Base-by-base conservation (phyloP, 495 filamentous ascomycete genomes). In the Penicillium coffeae region DNA sequence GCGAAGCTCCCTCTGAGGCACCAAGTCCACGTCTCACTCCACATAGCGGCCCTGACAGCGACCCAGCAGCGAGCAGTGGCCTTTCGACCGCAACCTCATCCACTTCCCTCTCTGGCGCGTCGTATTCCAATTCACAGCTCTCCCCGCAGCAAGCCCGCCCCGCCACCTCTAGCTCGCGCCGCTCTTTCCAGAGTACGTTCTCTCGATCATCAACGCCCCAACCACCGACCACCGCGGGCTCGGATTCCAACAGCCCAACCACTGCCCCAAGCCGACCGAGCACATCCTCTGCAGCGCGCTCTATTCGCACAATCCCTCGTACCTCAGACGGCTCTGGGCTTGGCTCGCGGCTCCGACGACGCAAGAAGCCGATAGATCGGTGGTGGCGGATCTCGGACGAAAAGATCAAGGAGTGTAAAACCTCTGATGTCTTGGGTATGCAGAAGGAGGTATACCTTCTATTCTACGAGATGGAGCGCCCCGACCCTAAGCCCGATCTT, bases 321-420 rank as follows among this genome's bases (percentile, higher is more conserved):
- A 47, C 57, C 3, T 64, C 66, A n/a, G 0, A 35, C 44, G 34
- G 44, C 25, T 42, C 50, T 8, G 55, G 51, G 9, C 53, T 66
- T 12, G 49, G 51, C 21, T 58, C 65, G 13, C 68, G 72, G 18
- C 47, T 76, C 15, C 84, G 78, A 53, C 70, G 74, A 27, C 78
- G 74, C 50, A 84, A 84, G 56, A 80, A 79, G 53, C 56, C 72
- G n/a, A 80, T 71, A 45, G 79, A 87, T 56, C 79, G 88, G 15
- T 99, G 93, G 93, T 99, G 93, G 93, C 81, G 93, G 12, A 96
- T 99, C 39, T 96, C 91, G 33, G 93, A 99, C 61, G 93, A 97
- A 30, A 96, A 96, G 61, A 79, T 97, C 48, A 95, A 92, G 59
- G 92, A 96, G 60, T 85, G 88, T 47, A 93, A 87, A 66, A 97